Evolutionary conservation across 176 grass and related monocot genomes (phyloP).

Genomic region (Hordeum marinum): DNA sequence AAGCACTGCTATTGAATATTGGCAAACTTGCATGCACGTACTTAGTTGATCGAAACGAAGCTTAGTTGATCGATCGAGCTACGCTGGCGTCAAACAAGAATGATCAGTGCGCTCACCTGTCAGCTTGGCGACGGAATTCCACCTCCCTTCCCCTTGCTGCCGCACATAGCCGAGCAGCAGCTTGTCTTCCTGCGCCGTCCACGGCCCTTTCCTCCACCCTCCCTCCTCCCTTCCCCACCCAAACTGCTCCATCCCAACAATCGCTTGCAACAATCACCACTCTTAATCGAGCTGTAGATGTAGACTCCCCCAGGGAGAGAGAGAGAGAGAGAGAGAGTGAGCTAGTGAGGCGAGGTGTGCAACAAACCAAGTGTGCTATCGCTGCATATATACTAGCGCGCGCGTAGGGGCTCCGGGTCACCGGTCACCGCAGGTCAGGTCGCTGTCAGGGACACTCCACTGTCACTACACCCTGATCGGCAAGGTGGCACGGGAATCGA

Average conservation of each 20-base stretch:
- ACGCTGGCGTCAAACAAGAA: too few relatives aligned
- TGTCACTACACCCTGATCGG: slow-evolving; percentile 24
- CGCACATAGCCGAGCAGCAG: slow-evolving; percentile 67
- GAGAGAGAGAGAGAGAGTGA: not conserved
- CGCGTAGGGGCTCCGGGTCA: not conserved
- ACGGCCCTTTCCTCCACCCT: slow-evolving; percentile 90
- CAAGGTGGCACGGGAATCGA: not conserved
- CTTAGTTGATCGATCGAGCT: too few relatives aligned
- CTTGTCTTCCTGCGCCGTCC: slow-evolving; percentile 84
- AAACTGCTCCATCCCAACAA: slow-evolving; percentile 39
- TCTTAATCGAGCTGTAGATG: not conserved
- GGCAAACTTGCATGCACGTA: not conserved
- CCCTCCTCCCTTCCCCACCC: slow-evolving; percentile 55
- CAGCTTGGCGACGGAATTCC: slow-evolving; percentile 81
- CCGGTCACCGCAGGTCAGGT: not conserved
- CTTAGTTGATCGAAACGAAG: too few relatives aligned
- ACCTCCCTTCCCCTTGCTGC: slow-evolving; percentile 86
- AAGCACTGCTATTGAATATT: not conserved
- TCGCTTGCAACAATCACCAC: not conserved
- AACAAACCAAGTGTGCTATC: slow-evolving; percentile 3
- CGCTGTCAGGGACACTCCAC: slow-evolving; percentile 42
- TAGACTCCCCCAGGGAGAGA: not conserved
- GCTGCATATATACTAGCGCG: slow-evolving; percentile 29
- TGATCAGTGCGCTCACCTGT: slow-evolving; percentile 37
- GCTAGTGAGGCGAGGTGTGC: slow-evolving; percentile 26